Conservation (phyloP, 805 yeast genomes). For the Candida awuae region DNA sequence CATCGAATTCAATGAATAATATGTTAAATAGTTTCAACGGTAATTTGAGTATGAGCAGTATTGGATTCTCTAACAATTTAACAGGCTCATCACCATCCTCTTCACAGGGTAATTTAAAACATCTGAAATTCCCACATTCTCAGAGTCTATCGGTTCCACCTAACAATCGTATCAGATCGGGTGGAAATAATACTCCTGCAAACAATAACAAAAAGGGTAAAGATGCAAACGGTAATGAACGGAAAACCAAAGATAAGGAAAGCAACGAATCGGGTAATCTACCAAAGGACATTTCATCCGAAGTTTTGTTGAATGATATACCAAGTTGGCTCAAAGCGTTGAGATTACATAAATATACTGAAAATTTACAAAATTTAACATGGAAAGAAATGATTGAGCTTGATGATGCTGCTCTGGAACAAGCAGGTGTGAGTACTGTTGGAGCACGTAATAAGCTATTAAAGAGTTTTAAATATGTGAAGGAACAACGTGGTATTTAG, state of each 20-base stretch:
- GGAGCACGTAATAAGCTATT: conserved; percentile 93
- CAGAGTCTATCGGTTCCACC: conserved; percentile 14
- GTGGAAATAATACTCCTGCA: too few species aligned
- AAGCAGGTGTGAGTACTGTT: conserved; percentile 81
- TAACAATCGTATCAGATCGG: conserved; percentile 8
- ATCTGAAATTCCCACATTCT: not conserved
- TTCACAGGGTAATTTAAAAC: not conserved
- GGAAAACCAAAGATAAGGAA: too few species aligned
- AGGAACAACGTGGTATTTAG: conserved; percentile 34
- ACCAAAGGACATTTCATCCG: conserved; percentile 43
- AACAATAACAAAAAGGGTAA: not conserved
- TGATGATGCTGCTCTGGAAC: conserved; percentile 60
- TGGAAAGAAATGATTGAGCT: conserved; percentile 77
- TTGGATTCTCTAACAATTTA: too few species aligned
- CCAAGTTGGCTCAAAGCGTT: conserved; percentile 89
- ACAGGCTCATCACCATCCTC: too few species aligned
- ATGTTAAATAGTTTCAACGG: too few species aligned
- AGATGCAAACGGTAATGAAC: too few species aligned
- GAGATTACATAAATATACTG: conserved; percentile 90
- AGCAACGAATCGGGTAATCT: conserved; percentile 15
- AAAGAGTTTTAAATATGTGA: conserved; percentile 83
- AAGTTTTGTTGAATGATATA: conserved; percentile 58
- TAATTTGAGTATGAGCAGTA: not conserved
- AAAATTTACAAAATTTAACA: conserved; percentile 58
- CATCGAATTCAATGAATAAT: not conserved